Conservation (phyloP, 2,329 filamentous ascomycete genomes). For the Fusarium aywerte region DNA sequence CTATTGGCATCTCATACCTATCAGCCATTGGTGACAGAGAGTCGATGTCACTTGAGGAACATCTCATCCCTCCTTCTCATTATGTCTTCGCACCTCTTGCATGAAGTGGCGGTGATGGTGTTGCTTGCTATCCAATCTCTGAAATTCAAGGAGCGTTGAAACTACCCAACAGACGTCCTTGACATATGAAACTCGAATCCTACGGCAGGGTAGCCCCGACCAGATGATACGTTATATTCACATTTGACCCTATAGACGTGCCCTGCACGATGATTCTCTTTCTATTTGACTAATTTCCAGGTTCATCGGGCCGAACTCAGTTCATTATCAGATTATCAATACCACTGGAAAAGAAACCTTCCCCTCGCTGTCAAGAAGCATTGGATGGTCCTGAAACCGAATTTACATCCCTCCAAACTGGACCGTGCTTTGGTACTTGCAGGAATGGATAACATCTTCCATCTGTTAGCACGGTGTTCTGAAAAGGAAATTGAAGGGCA, state of each 20-base stretch:
- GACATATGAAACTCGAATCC: background rate
- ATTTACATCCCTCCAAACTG: background rate
- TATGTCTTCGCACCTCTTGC: conserved; percentile 1
- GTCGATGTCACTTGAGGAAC: background rate
- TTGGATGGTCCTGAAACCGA: conserved; percentile 1
- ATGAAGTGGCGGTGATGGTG: conserved; percentile 20
- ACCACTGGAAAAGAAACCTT: background rate
- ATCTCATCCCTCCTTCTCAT: background rate
- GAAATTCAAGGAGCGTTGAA: conserved; percentile 15
- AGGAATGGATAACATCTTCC: background rate
- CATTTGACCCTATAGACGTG: background rate
- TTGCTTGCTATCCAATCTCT: background rate
- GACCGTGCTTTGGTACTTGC: background rate
- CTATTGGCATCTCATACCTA: conserved; percentile 3
- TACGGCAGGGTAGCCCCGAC: too few species aligned
- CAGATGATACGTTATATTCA: background rate
- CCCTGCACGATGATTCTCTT: background rate
- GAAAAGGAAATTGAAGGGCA: conserved; percentile 22
- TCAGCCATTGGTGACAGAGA: background rate
- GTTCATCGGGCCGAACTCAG: conserved; percentile 3
- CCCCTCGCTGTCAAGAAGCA: background rate
- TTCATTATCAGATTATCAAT: background rate
- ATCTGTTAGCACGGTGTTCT: conserved; percentile 7
- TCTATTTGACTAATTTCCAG: conserved; percentile 14
- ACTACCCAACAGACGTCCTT: conserved; percentile 6